Evolutionary conservation across 2,329 filamentous ascomycete species (phyloP).

Genomic region (Cordyceps militaris): DNA sequence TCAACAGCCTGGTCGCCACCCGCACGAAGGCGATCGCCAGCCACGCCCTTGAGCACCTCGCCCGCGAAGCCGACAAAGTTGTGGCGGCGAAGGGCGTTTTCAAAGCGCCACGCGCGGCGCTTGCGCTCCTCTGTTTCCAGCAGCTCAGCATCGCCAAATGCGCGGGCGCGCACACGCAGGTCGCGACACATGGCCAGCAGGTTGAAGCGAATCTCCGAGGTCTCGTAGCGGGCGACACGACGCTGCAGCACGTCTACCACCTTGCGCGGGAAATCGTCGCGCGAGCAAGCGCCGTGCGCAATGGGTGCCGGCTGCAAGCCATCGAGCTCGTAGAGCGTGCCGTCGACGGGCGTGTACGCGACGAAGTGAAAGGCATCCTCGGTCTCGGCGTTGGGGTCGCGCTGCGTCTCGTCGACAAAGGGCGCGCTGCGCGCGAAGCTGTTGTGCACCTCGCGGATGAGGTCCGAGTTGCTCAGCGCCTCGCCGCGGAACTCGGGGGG

Average conservation of each 20-base stretch:
- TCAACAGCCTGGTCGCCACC: conserved; percentile 60
- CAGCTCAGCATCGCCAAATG: conserved; percentile 75
- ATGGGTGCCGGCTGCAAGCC: conserved; percentile 91
- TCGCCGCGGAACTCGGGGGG: conserved; percentile 64
- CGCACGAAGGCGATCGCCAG: conserved; percentile 62
- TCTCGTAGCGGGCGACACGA: conserved; percentile 77
- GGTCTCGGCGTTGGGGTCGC: conserved; percentile 53
- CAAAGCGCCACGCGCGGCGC: conserved; percentile 82
- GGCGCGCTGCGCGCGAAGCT: conserved; percentile 82
- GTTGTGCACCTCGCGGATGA: conserved; percentile 77
- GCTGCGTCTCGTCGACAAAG: conserved; percentile 85
- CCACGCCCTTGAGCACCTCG: conserved; percentile 81
- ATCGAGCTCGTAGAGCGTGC: conserved; percentile 85
- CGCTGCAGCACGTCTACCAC: conserved; percentile 83
- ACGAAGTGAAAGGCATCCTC: conserved; percentile 98
- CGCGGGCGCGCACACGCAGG: conserved; percentile 65
- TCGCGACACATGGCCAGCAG: conserved; percentile 88
- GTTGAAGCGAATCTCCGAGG: conserved; percentile 90
- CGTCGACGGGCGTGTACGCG: conserved; percentile 78
- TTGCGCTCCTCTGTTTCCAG: conserved; percentile 76
- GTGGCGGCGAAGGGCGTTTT: conserved; percentile 84
- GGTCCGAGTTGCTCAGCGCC: conserved; percentile 55
- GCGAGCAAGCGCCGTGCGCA: conserved; percentile 67
- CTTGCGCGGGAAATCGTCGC: conserved; percentile 68
- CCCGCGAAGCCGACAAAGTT: conserved; percentile 97